Evolutionary conservation across 345 rosid genomes (phyloP).

Genomic region (Euphorbia peplus): DNA sequence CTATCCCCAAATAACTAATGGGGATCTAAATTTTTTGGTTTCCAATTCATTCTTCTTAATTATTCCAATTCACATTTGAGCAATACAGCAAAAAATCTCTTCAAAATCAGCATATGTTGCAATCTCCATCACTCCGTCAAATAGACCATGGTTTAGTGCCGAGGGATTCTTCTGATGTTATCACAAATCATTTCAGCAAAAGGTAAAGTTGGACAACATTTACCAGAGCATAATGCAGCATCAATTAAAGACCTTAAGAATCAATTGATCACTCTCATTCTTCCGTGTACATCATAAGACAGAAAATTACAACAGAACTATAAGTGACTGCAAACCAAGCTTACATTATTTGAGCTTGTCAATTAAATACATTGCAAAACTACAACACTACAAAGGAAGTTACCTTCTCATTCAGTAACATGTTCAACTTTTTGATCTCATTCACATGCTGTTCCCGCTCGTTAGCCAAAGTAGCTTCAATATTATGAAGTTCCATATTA

Average conservation of each 20-base stretch:
- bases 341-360: not conserved
- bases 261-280: not conserved
- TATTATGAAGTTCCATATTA: conserved; percentile 82
- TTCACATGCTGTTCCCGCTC: conserved; percentile 79
- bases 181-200: not conserved
- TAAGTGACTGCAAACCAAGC: not conserved
- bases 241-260: not conserved
- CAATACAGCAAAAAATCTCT: not conserved
- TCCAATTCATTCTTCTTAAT: not conserved
- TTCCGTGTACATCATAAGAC: not conserved
- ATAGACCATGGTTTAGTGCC: not conserved
- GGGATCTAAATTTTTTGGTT: not conserved
- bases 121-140: not conserved
- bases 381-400: not conserved
- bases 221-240: not conserved
- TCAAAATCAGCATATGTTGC: not conserved
- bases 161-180: not conserved
- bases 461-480: conserved; percentile 69
- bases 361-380: not conserved
- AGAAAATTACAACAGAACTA: not conserved
- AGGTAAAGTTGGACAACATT: not conserved
- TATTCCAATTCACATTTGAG: not conserved
- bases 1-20: not conserved
- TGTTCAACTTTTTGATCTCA: conserved; percentile 77
- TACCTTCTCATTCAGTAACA: conserved; percentile 71